A percentile compares a stretch with the other conserved stretches of the same genome.
Conservation (phyloP, 768 basidiomycete genomes). For the Jaapia argillacea region DNA sequence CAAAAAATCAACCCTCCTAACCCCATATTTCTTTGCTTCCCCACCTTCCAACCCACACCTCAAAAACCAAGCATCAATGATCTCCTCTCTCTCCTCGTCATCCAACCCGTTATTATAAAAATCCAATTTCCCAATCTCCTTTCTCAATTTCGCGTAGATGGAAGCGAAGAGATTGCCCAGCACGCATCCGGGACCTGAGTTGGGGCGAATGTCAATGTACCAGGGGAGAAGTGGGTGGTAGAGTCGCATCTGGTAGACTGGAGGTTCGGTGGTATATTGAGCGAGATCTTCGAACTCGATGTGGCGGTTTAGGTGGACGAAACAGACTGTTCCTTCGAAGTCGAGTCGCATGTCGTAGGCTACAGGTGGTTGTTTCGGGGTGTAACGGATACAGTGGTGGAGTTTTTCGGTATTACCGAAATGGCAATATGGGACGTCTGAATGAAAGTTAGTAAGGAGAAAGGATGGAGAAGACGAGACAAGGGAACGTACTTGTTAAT, state of each 20-base stretch:
- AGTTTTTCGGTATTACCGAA: too few species aligned
- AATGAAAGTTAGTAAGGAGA: too few species aligned
- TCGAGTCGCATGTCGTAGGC: conserved; percentile 40
- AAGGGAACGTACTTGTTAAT: too few species aligned
- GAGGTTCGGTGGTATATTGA: conserved; percentile 43
- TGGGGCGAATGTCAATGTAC: conserved; percentile 49
- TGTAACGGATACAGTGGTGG: too few species aligned
- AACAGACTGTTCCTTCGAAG: conserved; percentile 27
- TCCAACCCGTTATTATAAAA: conserved; percentile 51
- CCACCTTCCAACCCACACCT: conserved; percentile 30
- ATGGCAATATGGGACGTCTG: too few species aligned
- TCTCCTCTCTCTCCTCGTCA: conserved; percentile 29
- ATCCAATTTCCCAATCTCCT: conserved; percentile 38
- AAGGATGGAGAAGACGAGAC: too few species aligned
- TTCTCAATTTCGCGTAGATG: conserved; percentile 32
- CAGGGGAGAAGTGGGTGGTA: conserved; percentile 52
- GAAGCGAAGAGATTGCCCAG: conserved; percentile 43
- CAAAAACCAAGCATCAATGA: conserved; percentile 33
- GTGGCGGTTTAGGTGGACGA: conserved; percentile 33
- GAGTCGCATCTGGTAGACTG: conserved; percentile 39
- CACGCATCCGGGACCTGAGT: conserved; percentile 36
- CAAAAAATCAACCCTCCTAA: conserved; percentile 52
- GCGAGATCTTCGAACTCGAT: conserved; percentile 40
- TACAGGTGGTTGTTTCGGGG: too few species aligned
- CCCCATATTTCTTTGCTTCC: conserved; percentile 29